Base-by-base conservation (phyloP, 2,329 filamentous ascomycete genomes). In the Epichloe hybrida region DNA sequence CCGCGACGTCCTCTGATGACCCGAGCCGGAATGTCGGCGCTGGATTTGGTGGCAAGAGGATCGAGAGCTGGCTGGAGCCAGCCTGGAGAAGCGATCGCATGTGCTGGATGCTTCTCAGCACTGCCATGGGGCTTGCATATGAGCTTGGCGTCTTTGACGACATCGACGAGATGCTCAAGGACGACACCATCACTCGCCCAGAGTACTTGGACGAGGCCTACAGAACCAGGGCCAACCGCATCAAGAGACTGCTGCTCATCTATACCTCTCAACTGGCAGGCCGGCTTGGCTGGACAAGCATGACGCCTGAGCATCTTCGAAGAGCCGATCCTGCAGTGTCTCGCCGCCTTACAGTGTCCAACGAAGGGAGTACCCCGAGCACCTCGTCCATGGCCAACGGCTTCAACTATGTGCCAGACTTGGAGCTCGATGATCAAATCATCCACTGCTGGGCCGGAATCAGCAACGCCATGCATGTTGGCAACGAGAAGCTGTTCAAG, bases 81-180 rank as follows among this genome's bases (percentile, higher is more conserved):
- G 91, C 88, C 8, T 96, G 91, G 88, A 79, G 91, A 59, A 88
- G 85, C 56, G 91, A 96, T 61, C 85, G 89, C 50, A 95, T 96
- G 87, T 95, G 88, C 63, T 96, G 91, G 91, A 96, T 96, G 88
- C 73, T 97, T 13, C 76, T 97, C 34, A 94, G 88, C 61, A 94
- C 89, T 38, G 89, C 88, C 13, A 86, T 91, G 72, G 86, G 89
- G 1, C 73, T 97, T 38, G 88, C 87, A 0, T 95, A 95, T 58
- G 93, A 98, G 66, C 80, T 98, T 35, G 93, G 93, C 11, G 88
- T 98, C 2, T 98, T 97, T 59, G 93, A 97, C 58, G 82, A 90
- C 52, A 88, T 90, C 56, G 88, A 86, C 52, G 86, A 90, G 59
- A 63, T 81, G 58, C 66, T 83, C 50, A 76, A 75, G 52, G 72